Evolutionary conservation across 192 early-diverging fungal species (phyloP), one percentile per base, ranked within the genome.

Genomic region (Entophlyctis helioformis): DNA sequence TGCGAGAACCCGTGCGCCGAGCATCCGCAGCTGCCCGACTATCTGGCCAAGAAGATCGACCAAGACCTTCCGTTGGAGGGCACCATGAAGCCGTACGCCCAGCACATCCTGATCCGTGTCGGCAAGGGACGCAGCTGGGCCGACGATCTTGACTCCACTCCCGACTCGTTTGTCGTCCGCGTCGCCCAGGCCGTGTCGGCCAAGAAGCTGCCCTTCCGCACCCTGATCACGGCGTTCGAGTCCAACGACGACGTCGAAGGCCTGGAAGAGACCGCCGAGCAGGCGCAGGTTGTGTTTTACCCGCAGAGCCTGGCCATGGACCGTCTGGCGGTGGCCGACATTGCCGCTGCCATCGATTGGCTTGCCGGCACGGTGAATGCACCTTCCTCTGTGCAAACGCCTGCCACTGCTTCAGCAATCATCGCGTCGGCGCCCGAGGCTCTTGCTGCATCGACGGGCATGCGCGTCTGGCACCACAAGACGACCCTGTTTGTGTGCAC

Each of bases 401-500:
- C 34, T 10, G 16, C 15, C 36, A 47, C 55, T 16, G 46, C 48
- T 19, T 16, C 34, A 2, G 16, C 49, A 8, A 22, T 19, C n/a
- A 28, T 56, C 21, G 15, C 40, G 20, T 4, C 2, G 8, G 46
- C 49, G 12, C 13, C 15, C 3, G 38, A 15, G 18, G 20, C 32
- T 15, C 19, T 25, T 10, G 51, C 38, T 6, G 33, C 42, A 1
- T 31, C 19, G 18, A 11, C 42, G 9, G 54, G 27, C 28, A 24
- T 49, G 25, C 40, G 31, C 19, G 36, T 27, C 28, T 53, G 31
- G 13, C 8, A 42, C 29, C 36, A 27, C n/a, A 52, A 63, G 42
- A 44, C 68, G 15, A 57, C 62, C 19, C 50, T 82, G 0, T 59
- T 82, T 12, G 77, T 82, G 0, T 82, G 80, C 39, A 72, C 61